Conservation (phyloP, 2,329 filamentous ascomycete species). For the Oidium heveae region DNA sequence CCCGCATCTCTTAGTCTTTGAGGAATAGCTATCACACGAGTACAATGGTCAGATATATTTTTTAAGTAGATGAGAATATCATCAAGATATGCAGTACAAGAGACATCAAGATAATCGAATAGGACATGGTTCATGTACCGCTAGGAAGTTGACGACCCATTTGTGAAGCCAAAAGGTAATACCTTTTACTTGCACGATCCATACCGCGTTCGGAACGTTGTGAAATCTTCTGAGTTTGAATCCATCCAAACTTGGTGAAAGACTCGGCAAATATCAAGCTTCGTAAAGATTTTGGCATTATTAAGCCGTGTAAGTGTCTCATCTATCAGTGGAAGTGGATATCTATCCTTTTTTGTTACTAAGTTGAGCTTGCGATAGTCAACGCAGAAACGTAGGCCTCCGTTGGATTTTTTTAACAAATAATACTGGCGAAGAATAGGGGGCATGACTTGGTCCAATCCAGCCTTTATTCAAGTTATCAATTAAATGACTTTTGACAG, state of each 20-base stretch:
- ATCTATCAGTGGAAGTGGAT: neutral
- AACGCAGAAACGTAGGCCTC: neutral
- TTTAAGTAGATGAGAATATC: slow-evolving; percentile 3
- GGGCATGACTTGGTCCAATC: neutral
- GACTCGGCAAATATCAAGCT: neutral
- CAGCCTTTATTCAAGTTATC: slow-evolving; percentile 2
- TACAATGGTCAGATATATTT: neutral
- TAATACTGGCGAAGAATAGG: neutral
- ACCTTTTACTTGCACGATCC: slow-evolving; percentile 1
- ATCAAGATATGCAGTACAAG: slow-evolving; percentile 1
- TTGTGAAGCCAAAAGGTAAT: slow-evolving; percentile 2
- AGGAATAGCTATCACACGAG: too few species aligned
- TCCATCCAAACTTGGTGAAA: slow-evolving; percentile 1
- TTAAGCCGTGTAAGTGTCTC: neutral
- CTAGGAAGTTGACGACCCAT: neutral
- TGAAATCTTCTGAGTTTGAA: neutral
- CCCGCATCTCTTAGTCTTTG: too few species aligned
- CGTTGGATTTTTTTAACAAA: slow-evolving; percentile 1
- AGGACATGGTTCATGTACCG: slow-evolving; percentile 2
- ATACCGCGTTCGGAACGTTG: neutral
- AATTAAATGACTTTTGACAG: neutral
- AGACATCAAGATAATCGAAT: neutral
- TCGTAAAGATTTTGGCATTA: neutral
- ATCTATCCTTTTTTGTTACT: neutral
- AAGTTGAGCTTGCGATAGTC: neutral